Conservation (phyloP, 192 early-diverging fungal species). For the Gonapodya sp. region DNA sequence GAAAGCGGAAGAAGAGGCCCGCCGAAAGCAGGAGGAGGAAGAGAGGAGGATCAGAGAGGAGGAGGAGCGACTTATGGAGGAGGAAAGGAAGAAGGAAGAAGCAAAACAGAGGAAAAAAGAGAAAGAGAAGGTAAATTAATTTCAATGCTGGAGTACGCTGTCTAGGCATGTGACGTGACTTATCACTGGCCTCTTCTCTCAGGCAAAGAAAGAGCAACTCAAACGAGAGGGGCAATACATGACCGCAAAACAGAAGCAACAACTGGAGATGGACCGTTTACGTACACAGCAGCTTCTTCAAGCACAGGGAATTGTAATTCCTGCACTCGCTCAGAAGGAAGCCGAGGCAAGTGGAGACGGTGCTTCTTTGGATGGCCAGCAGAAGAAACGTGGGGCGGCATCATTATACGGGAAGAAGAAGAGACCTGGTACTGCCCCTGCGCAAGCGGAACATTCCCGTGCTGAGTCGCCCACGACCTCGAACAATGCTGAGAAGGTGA, state of each 20-base stretch:
- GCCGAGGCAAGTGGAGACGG: conserved; percentile 20
- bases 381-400: conserved; percentile 34
- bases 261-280: conserved; percentile 9
- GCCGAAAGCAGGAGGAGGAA: conserved; percentile 54
- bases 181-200: conserved; percentile 7
- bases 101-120: conserved; percentile 69
- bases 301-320: conserved; percentile 9
- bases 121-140: conserved; percentile 48
- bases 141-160: background rate
- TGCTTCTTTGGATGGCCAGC: conserved; percentile 32
- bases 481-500: conserved; percentile 17
- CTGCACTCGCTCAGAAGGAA: conserved; percentile 9
- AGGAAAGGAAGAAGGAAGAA: conserved; percentile 68
- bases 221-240: conserved; percentile 85
- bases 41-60: conserved; percentile 56
- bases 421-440: conserved; percentile 42
- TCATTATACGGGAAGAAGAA: conserved; percentile 66
- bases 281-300: conserved; percentile 13
- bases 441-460: conserved; percentile 13
- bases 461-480: background rate
- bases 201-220: conserved; percentile 79
- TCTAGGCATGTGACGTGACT: background rate
- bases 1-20: conserved; percentile 70
- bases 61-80: conserved; percentile 51
- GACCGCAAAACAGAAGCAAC: conserved; percentile 55